Evolutionary conservation across 176 grass and related monocot genomes (phyloP).

Genomic region (Eragrostis nindensis): DNA sequence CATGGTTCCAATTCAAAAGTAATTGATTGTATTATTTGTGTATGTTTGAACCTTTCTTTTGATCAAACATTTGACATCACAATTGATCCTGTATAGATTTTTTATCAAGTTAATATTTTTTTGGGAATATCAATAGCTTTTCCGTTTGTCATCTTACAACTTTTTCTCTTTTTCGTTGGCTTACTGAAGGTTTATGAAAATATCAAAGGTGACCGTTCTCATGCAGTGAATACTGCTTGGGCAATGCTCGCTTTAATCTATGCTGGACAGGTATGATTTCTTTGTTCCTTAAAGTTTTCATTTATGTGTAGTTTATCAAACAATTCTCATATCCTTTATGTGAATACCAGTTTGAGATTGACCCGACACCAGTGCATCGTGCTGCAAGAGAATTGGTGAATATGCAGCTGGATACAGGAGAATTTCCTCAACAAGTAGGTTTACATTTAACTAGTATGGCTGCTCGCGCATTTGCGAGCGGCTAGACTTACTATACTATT

Average conservation of each 20-base stretch:
- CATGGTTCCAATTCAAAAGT: too few species aligned
- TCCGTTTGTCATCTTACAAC: constrained; percentile 12
- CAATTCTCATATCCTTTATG: neutral
- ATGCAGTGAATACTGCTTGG: constrained; percentile 77
- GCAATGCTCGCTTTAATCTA: constrained; percentile 73
- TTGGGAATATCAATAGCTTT: constrained; percentile 23
- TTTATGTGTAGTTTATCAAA: neutral
- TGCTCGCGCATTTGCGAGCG: too few species aligned
- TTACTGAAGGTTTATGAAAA: constrained; percentile 49
- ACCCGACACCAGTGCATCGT: constrained; percentile 48
- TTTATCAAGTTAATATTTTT: too few species aligned
- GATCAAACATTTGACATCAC: too few species aligned
- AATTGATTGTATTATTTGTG: too few species aligned
- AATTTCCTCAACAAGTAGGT: constrained; percentile 67
- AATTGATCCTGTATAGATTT: too few species aligned
- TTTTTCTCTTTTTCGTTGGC: neutral
- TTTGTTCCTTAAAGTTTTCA: neutral
- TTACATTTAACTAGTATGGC: too few species aligned
- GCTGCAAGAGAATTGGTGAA: constrained; percentile 62
- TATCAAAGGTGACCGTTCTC: constrained; percentile 53
- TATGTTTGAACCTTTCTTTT: too few species aligned
- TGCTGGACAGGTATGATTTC: constrained; percentile 60
- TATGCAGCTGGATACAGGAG: constrained; percentile 51
- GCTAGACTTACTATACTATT: too few species aligned
- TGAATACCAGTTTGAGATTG: constrained; percentile 32